A percentile compares a stretch with the other conserved stretches of the same genome.
phyloP scores from a whole-genome alignment of 768 basidiomycete genomes.

The Lactarius sp. region DNA sequence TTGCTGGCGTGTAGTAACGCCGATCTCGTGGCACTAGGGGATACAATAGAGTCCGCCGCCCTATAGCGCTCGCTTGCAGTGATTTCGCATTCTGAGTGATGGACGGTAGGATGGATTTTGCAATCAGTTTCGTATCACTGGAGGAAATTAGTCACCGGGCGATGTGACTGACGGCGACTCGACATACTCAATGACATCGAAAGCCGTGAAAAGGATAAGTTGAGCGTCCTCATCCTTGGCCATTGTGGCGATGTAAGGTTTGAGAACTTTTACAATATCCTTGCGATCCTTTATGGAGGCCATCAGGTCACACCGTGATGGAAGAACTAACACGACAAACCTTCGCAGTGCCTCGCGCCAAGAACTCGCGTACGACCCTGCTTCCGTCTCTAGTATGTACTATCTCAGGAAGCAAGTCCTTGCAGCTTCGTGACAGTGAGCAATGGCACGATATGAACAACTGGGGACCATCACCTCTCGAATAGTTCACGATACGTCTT shows the following conservation, averaged over 20 bases:
- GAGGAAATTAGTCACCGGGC: neutral
- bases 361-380: constrained; percentile 77
- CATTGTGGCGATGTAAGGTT: constrained; percentile 87
- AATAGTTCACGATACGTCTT: constrained; percentile 76
- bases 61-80: constrained; percentile 60
- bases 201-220: constrained; percentile 80
- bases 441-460: neutral
- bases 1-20: constrained; percentile 82
- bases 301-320: neutral
- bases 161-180: neutral
- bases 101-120: constrained; percentile 71
- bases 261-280: constrained; percentile 82
- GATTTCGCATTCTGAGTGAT: constrained; percentile 55
- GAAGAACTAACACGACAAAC: constrained; percentile 34
- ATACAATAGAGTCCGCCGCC: constrained; percentile 78
- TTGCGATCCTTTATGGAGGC: constrained; percentile 67
- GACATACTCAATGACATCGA: constrained; percentile 84
- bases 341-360: constrained; percentile 80
- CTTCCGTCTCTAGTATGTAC: constrained; percentile 93
- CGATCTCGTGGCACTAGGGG: constrained; percentile 78
- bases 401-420: constrained; percentile 85
- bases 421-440: constrained; percentile 46
- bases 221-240: constrained; percentile 88
- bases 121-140: constrained; percentile 87
- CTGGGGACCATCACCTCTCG: constrained; percentile 49